These are phyloP conservation scores for Tylopilus balloui DNA, from an alignment of 768 basidiomycete species.

Conservation along the genomic window DNA sequence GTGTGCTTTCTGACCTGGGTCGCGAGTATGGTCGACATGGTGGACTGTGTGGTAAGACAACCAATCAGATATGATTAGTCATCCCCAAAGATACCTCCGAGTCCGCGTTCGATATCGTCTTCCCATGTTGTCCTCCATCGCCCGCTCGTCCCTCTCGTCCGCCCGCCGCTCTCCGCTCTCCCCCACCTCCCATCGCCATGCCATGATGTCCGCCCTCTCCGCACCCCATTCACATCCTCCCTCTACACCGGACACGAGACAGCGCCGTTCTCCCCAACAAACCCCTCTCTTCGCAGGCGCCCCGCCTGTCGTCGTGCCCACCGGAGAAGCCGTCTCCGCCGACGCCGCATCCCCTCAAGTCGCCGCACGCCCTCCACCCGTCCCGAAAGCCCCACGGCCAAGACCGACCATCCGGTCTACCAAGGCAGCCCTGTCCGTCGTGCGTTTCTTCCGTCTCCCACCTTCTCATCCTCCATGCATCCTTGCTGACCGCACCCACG, in stretches of 20 bases:
- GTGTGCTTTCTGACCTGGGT: conserved; percentile 58
- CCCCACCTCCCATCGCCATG: conserved; percentile 39
- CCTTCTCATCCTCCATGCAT: not conserved
- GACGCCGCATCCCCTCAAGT: conserved; percentile 68
- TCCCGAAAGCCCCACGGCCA: conserved; percentile 58
- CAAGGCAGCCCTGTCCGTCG: conserved; percentile 76
- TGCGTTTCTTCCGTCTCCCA: conserved; percentile 34
- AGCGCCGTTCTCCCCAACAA: conserved; percentile 5
- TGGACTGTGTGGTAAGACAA: not conserved
- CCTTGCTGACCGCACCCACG: not conserved
- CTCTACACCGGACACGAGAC: conserved; percentile 16
- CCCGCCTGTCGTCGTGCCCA: conserved; percentile 50
- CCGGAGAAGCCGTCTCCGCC: conserved; percentile 42
- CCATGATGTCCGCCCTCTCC: conserved; percentile 65
- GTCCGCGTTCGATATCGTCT: not conserved
- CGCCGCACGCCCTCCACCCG: conserved; percentile 66
- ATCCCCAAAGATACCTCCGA: not conserved
- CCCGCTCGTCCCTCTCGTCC: conserved; percentile 7
- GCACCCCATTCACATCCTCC: conserved; percentile 23
- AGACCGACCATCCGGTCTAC: conserved; percentile 63
- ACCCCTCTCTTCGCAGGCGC: conserved; percentile 36
- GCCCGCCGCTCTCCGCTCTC: not conserved
- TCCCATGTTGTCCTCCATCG: conserved; percentile 23
- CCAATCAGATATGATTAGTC: conserved; percentile 22
- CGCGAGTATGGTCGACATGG: conserved; percentile 33